Evolutionary conservation across 1,139 yeast genomes (phyloP).

Genomic region (Magnusiomyces suaveolens): DNA sequence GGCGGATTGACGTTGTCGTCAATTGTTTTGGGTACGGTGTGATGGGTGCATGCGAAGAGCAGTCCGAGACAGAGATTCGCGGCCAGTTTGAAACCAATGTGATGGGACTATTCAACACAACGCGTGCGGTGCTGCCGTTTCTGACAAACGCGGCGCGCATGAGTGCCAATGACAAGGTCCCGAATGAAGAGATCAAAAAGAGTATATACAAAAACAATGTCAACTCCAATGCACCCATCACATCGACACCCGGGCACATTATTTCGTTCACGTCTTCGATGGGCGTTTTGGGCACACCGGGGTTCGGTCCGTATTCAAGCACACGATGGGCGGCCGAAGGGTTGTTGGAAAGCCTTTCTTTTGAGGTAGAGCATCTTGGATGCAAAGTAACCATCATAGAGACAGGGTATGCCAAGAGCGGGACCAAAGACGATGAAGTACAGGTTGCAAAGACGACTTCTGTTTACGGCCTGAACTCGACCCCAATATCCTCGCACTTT

Average conservation of each 20-base stretch:
- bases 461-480: slow-evolving; percentile 8
- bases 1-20: slow-evolving; percentile 14
- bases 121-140: slow-evolving; percentile 14
- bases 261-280: slow-evolving; percentile 14
- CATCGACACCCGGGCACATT: slow-evolving; percentile 12
- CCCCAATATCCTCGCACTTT: slow-evolving; percentile 15
- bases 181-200: not conserved
- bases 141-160: slow-evolving; percentile 12
- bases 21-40: slow-evolving; percentile 16
- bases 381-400: slow-evolving; percentile 15
- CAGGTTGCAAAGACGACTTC: slow-evolving; percentile 14
- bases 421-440: slow-evolving; percentile 3
- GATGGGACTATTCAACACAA: slow-evolving; percentile 14
- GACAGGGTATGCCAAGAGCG: slow-evolving; percentile 15
- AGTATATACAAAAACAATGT: not conserved
- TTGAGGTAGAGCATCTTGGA: slow-evolving; percentile 15
- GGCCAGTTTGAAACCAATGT: slow-evolving; percentile 15
- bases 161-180: slow-evolving; percentile 4
- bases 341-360: slow-evolving; percentile 13
- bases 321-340: slow-evolving; percentile 17
- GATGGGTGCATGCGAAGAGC: slow-evolving; percentile 16
- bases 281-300: slow-evolving; percentile 16
- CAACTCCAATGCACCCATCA: slow-evolving; percentile 4
- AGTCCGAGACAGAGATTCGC: slow-evolving; percentile 14
- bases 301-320: slow-evolving; percentile 15